Conservation (phyloP, 1,284 basidiomycete genomes). For the Ganoderma lucidum region DNA sequence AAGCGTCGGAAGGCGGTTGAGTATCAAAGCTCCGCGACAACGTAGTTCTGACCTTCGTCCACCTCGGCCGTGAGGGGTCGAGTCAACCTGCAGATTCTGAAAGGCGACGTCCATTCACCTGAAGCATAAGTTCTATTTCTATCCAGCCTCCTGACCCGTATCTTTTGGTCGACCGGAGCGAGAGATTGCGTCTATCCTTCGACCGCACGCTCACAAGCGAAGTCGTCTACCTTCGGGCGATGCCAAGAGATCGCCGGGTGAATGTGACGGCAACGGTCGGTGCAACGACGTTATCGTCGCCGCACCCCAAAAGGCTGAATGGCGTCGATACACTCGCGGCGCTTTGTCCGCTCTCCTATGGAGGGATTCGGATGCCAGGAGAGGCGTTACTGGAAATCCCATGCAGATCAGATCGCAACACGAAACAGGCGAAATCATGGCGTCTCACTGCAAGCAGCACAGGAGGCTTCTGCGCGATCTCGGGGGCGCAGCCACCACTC, state of each 20-base stretch:
- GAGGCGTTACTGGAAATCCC: background rate
- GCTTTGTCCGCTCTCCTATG: background rate
- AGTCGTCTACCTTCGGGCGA: background rate
- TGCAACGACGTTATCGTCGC: constrained; percentile 1
- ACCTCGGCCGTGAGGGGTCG: background rate
- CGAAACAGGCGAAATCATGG: background rate
- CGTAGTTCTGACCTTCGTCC: background rate
- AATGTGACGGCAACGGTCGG: background rate
- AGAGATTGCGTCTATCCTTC: background rate
- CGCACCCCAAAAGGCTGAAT: background rate
- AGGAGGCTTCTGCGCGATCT: background rate
- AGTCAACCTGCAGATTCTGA: background rate
- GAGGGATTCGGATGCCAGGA: background rate
- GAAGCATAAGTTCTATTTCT: background rate
- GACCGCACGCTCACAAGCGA: background rate
- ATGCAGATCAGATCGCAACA: background rate
- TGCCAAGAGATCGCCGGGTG: background rate
- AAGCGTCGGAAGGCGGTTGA: background rate
- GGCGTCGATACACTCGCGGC: background rate
- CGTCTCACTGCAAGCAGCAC: background rate
- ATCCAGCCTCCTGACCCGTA: background rate
- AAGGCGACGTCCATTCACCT: background rate
- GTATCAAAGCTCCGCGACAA: background rate
- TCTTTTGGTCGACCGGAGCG: background rate
- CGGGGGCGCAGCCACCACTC: background rate